Percentiles rank a stretch among this genome's conserved stretches.
Evolutionary conservation across 148 eudicot species (phyloP).

Genomic region (Persicaria tinctoria): DNA sequence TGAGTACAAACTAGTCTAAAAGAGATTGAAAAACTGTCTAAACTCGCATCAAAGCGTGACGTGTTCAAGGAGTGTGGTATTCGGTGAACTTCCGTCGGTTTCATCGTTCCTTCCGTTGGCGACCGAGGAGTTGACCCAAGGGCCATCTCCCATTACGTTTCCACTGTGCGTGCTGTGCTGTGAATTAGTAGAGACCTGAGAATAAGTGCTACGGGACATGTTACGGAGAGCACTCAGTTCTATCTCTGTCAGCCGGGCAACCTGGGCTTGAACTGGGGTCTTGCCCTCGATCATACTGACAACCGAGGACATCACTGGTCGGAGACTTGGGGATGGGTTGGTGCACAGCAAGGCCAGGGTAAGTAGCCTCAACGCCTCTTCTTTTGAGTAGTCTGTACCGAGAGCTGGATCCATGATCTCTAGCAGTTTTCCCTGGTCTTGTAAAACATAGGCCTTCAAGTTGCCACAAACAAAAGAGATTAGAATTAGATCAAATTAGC

Average conservation of each 20-base stretch:
- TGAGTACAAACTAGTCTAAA: no score
- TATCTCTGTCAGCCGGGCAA: neutral
- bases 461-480: neutral
- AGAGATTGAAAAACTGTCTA: neutral
- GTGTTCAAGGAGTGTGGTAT: neutral
- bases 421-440: constrained; percentile 73
- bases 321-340: constrained; percentile 29
- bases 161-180: neutral
- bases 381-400: constrained; percentile 32
- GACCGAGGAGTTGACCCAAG: neutral
- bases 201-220: neutral
- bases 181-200: neutral
- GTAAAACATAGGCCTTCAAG: constrained; percentile 67
- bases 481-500: neutral
- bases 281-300: constrained; percentile 37
- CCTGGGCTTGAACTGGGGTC: constrained; percentile 21
- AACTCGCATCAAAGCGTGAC: neutral
- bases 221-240: neutral
- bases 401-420: constrained; percentile 70
- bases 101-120: neutral
- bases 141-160: neutral
- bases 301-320: constrained; percentile 33
- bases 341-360: constrained; percentile 28
- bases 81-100: neutral
- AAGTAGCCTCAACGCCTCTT: constrained; percentile 29